Evolutionary conservation across 140 eudicot species (phyloP).

Genomic region (Anethum foeniculum): DNA sequence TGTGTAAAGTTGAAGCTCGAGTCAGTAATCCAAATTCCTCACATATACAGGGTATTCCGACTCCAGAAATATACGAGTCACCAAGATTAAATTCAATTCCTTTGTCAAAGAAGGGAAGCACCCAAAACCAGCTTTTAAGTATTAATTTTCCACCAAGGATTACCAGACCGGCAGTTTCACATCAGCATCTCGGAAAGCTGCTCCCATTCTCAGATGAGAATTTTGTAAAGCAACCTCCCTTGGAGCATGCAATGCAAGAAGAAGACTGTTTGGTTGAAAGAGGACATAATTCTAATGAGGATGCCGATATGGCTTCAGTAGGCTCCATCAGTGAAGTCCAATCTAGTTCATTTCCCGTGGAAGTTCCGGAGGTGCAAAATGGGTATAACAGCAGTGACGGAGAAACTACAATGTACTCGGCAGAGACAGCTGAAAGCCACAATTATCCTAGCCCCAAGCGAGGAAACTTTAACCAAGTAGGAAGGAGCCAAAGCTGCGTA

Average conservation of each 20-base stretch:
- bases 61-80: conserved; percentile 82
- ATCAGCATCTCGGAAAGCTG: conserved; percentile 18
- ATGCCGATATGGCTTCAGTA: conserved; percentile 44
- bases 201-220: conserved; percentile 22
- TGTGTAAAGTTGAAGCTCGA: conserved; percentile 35
- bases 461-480: conserved; percentile 53
- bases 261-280: conserved; percentile 15
- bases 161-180: conserved; percentile 29
- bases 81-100: conserved; percentile 60
- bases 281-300: conserved; percentile 22
- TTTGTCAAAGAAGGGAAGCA: conserved; percentile 35
- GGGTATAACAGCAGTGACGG: conserved; percentile 74
- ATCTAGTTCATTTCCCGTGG: conserved; percentile 39
- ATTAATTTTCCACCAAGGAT: conserved; percentile 72
- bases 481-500: conserved; percentile 95
- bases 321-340: conserved; percentile 58
- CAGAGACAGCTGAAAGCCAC: conserved; percentile 95
- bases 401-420: conserved; percentile 90
- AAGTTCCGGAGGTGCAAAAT: conserved; percentile 30
- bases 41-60: conserved; percentile 71
- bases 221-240: conserved; percentile 9
- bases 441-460: conserved; percentile 69
- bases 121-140: conserved; percentile 58
- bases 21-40: conserved; percentile 28
- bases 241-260: conserved; percentile 13